Percentiles rank a stretch among this genome's conserved stretches.
Evolutionary conservation across 2,329 filamentous ascomycete genomes (phyloP).

Genomic region (Trichophyton verrucosum): DNA sequence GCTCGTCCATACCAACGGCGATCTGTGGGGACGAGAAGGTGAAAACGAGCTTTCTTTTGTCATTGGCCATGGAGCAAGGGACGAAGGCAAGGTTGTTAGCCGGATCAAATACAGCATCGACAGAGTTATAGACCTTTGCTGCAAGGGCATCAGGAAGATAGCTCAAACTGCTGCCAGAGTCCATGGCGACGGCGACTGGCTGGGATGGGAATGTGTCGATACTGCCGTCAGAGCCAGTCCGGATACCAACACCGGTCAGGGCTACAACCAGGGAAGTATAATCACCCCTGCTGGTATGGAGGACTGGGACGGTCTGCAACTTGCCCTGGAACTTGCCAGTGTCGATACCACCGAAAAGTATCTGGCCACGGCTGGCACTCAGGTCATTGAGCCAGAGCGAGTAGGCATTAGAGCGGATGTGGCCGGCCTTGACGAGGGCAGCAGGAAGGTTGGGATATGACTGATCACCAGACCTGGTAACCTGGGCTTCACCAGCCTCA

Average conservation of each 20-base stretch:
- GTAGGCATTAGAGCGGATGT: conserved; percentile 56
- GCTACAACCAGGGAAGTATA: conserved; percentile 58
- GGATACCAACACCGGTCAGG: conserved; percentile 45
- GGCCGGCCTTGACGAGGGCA: conserved; percentile 47
- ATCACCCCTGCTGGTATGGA: conserved; percentile 36
- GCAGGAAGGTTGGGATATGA: conserved; percentile 59
- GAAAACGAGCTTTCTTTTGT: conserved; percentile 40
- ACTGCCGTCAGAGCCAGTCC: conserved; percentile 15
- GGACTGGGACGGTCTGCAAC: conserved; percentile 55
- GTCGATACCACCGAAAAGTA: conserved; percentile 67
- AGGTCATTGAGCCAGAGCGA: conserved; percentile 67
- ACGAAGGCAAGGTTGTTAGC: conserved; percentile 40
- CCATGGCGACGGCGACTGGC: conserved; percentile 54
- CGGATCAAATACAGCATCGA: conserved; percentile 48
- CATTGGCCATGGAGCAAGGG: conserved; percentile 38
- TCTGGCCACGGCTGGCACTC: conserved; percentile 50
- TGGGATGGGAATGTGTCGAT: conserved; percentile 6
- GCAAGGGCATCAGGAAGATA: conserved; percentile 48
- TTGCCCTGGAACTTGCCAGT: conserved; percentile 50
- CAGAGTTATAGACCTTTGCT: conserved; percentile 43
- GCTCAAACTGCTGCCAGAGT: conserved; percentile 56
- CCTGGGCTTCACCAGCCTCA: conserved; percentile 61
- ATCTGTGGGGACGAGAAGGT: conserved; percentile 43
- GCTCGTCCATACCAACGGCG: conserved; percentile 43
- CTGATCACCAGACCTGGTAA: conserved; percentile 38